Evolutionary conservation across 2,329 filamentous ascomycete species (phyloP), one percentile per base, ranked within the genome.

Genomic region (Boeremia exigua): DNA sequence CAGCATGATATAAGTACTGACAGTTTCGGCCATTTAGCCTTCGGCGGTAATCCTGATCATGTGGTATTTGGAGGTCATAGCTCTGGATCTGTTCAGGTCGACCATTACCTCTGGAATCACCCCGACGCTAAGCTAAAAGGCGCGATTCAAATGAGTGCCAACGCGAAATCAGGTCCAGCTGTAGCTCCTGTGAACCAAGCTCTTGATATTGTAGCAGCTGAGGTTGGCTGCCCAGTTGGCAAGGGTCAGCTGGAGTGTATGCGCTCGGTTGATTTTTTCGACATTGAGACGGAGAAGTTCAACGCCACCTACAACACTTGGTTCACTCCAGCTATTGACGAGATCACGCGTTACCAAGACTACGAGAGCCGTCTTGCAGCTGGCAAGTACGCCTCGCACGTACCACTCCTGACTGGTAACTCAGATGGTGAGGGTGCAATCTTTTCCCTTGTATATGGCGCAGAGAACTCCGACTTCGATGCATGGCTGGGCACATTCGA

Each of bases 401-500:
- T 68, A 15, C 65, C 63, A 34, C 61, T 70, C 4, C 48, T 70
- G 36, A 68, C 65, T 11, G 67, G 66, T 19, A 69, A 70, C 49
- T 67, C 67, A 6, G 62, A 69, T 39, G 56, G 66, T 11, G 67
- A 69, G 51, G 67, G 67, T 10, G 60, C 64, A 12, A 39, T 69
- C 19, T 69, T 70, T 28, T 55, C 56, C n/a, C 38, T 68, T 5
- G 66, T 70, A 2, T 70, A 70, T 15, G 56, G 59, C 5, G 56
- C 37, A 23, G 61, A 66, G 45, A 69, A 69, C 48, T 66, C 70
- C 27, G 70, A 77, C 44, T 77, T 75, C 56, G 74, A 73, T 58
- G 70, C 73, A 0, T 80, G 78, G 78, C 78, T 81, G 66, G 73
- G 76, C 11, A 77, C 76, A 1, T 79, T 79, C 43, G 69, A 79